phyloP scores from a whole-genome alignment of 805 yeast genomes.

The Pichia sporocuriosa region DNA sequence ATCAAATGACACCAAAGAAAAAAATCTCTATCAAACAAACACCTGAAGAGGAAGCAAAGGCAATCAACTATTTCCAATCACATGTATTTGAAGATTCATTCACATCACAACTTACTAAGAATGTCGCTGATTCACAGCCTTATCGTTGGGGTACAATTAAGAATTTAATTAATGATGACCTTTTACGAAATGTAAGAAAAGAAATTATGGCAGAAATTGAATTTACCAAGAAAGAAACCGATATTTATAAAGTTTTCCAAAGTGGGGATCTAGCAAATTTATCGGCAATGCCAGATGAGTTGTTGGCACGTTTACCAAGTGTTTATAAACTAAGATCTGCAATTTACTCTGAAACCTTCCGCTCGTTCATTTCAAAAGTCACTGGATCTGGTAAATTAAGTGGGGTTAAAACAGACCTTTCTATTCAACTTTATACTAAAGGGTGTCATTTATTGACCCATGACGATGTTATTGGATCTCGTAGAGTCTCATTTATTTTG shows the following conservation, averaged over 20 bases:
- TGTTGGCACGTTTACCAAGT: conserved; percentile 65
- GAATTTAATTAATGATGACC: conserved; percentile 65
- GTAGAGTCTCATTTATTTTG: conserved; percentile 87
- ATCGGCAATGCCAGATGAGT: conserved; percentile 75
- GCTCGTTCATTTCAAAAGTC: conserved; percentile 68
- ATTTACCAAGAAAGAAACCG: conserved; percentile 94
- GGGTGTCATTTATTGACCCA: conserved; percentile 94
- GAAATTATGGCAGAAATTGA: conserved; percentile 81
- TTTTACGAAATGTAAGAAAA: conserved; percentile 71
- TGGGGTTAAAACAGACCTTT: conserved; percentile 88
- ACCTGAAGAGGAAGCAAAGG: conserved; percentile 28
- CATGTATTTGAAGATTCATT: conserved; percentile 33
- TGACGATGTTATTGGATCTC: conserved; percentile 95
- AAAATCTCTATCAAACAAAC: conserved; percentile 27
- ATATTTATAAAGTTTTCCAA: conserved; percentile 86
- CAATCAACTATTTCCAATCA: conserved; percentile 26
- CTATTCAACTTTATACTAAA: conserved; percentile 82
- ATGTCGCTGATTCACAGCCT: conserved; percentile 58
- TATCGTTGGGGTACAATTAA: conserved; percentile 85
- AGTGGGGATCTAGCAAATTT: conserved; percentile 89
- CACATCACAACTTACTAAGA: conserved; percentile 32
- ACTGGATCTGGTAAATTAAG: conserved; percentile 86
- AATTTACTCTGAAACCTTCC: conserved; percentile 76
- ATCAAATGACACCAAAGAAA: conserved; percentile 6
- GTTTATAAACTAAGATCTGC: conserved; percentile 77